Evolutionary conservation across 345 rosid genomes (phyloP), one percentile per base, ranked within the genome.

Genomic region (Carallia pectinifolia): DNA sequence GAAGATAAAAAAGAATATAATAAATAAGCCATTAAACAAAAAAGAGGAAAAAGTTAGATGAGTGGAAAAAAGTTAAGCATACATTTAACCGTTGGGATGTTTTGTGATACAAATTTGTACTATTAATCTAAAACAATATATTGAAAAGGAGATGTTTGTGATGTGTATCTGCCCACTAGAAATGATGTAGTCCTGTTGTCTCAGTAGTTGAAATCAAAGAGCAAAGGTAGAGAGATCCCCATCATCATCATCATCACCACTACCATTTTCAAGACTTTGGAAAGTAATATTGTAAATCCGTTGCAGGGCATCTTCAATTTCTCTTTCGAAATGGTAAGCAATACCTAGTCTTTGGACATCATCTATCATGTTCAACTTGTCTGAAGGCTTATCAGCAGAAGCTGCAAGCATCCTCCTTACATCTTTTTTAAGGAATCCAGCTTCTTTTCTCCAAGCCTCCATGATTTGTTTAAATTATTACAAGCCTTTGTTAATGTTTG

Each of bases 171-270:
- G 66, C 72, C 73, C 80, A 1, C 50, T 13, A 0, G 75, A 56
- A 55, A 70, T 70, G 13, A n/a, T 15, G 18, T 44, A 38, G 8
- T 80, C 78, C 4, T 70, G 74, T 40, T 80, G 64, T 29, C 80
- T 58, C 9, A 75, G 66, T 44, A 75, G 18, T 4, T 69, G 77
- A 64, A 79, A 79, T 31, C 64, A 61, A 37, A 75, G 71, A 53
- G 83, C 70, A 13, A 16, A 61, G 1, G 60, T 56, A 53, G 19
- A 2, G 10, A 76, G 71, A 12, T 71, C 66, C 2, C 47, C 61
- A 1, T 58, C 60, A 7, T 33, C 34, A 33, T 1, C 2, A 33
- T 33, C 34, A 33, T 19, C 31, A 1, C 29, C 60, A 23, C 2
- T 13, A 1, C 29, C 60, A 23, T 8, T 13, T 7, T 19, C 4